These are phyloP conservation scores for Jamesozyma hellenica DNA, from an alignment of 805 yeast genomes.

Conservation along the genomic window DNA sequence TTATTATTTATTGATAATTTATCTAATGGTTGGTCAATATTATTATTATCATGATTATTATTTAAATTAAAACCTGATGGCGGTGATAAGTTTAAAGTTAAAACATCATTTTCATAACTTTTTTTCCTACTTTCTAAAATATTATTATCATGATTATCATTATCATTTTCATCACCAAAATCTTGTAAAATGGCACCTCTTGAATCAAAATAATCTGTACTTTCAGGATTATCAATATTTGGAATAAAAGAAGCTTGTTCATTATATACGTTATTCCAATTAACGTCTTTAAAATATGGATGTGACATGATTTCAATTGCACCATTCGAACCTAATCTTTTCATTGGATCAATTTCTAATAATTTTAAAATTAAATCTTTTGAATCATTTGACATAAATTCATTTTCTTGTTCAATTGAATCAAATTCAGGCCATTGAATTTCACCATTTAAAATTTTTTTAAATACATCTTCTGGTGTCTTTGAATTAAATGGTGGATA, in stretches of 20 bases:
- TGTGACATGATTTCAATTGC: slow-evolving; percentile 71
- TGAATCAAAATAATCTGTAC: slow-evolving; percentile 81
- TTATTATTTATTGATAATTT: slow-evolving; percentile 7
- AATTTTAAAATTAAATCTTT: slow-evolving; percentile 61
- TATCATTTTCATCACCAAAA: slow-evolving; percentile 14
- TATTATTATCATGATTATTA: not conserved
- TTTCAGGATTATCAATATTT: slow-evolving; percentile 62
- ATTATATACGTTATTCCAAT: slow-evolving; percentile 65
- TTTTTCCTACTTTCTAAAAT: not conserved
- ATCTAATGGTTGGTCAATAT: slow-evolving; percentile 7
- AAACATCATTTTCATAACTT: slow-evolving; percentile 14
- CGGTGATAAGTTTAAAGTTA: slow-evolving; percentile 2
- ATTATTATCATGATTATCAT: not conserved
- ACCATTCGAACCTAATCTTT: slow-evolving; percentile 71
- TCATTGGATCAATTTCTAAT: slow-evolving; percentile 50
- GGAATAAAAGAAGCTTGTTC: slow-evolving; percentile 83
- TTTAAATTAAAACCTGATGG: too few species aligned
- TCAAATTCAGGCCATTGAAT: slow-evolving; percentile 78
- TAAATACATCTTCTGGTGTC: slow-evolving; percentile 71
- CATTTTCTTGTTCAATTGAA: slow-evolving; percentile 40
- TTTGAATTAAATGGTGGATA: slow-evolving; percentile 88
- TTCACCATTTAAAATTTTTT: slow-evolving; percentile 60
- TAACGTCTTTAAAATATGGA: slow-evolving; percentile 59
- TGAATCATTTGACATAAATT: slow-evolving; percentile 54
- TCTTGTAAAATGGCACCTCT: slow-evolving; percentile 71